Conservation (phyloP, 2,329 filamentous ascomycete genomes). For the Trichoderma sp. region DNA sequence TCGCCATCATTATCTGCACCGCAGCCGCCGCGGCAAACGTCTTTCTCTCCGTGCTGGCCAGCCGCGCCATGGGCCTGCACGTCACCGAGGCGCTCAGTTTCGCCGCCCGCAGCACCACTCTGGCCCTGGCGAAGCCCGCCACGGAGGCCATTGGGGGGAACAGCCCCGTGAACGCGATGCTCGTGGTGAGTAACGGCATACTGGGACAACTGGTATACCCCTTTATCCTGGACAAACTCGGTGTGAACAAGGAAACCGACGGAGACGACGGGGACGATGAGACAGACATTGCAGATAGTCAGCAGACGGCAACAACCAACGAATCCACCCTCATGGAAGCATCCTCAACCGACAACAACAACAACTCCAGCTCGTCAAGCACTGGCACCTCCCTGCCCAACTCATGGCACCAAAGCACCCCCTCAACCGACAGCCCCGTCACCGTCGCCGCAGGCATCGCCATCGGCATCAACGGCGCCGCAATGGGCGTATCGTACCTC, state of each 20-base stretch:
- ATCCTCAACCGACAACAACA: neutral
- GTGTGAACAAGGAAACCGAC: conserved; percentile 30
- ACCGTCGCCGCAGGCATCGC: conserved; percentile 55
- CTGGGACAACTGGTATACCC: conserved; percentile 47
- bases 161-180: conserved; percentile 50
- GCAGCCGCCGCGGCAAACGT: conserved; percentile 47
- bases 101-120: conserved; percentile 53
- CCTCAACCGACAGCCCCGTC: conserved; percentile 37
- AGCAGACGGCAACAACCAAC: neutral
- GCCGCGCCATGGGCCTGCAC: conserved; percentile 43
- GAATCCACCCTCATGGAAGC: neutral
- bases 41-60: conserved; percentile 45
- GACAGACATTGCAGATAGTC: neutral
- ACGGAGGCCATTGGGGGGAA: conserved; percentile 51
- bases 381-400: neutral
- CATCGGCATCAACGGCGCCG: conserved; percentile 61
- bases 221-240: conserved; percentile 38
- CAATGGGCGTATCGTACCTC: conserved; percentile 61
- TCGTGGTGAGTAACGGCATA: conserved; percentile 57
- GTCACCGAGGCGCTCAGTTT: conserved; percentile 47
- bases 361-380: neutral
- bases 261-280: neutral
- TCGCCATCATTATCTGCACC: conserved; percentile 44
- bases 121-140: conserved; percentile 53
- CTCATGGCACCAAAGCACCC: conserved; percentile 6